Evolutionary conservation across 208 protist genomes (phyloP), one percentile per base, ranked within the genome.

Genomic region (Herpetomonas tarakana): DNA sequence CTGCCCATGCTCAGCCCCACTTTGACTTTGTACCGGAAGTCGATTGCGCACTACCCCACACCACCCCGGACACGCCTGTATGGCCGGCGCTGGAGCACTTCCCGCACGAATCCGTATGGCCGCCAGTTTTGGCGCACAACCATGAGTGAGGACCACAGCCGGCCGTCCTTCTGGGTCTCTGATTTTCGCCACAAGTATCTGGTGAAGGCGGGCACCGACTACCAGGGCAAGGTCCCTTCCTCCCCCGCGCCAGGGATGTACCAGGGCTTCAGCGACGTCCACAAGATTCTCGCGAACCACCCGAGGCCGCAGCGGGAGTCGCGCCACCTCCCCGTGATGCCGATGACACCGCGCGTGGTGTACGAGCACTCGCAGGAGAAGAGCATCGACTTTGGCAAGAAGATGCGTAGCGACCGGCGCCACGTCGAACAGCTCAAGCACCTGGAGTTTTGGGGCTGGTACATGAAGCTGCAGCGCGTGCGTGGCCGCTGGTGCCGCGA

Each of bases 381-480:
- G 71, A 62, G 70, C 19, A 92, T 93, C 38, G 82, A 93, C 49
- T 88, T 86, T 59, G 51, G 61, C 11, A 91, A 91, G 64, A 84
- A 89, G 68, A 84, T 92, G 70, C 81, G 76, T 38, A 65, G 64
- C 19, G 91, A 96, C 57, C 69, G 86, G 16, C 70, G 86, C 16
- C 75, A 78, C 19, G 70, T 93, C 0, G 76, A 91, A 68, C 49
- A 92, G 56, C 62, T 94, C 27, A 85, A 88, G 51, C 79, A 74
- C 30, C 61, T 79, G 53, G 88, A 96, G 62, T 96, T 94, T 63
- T 94, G 88, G 86, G 83, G 81, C 6, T 96, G 88, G 86, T 96
- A 94, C 72, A 94, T 82, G 75, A 94, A 93, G 52, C 76, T 96
- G 38, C 91, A 96, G 69, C 91, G 91, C 28, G 91, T 94, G 58